Base-by-base conservation (phyloP, 306 rosid species). In the Ziziphus jujuba region DNA sequence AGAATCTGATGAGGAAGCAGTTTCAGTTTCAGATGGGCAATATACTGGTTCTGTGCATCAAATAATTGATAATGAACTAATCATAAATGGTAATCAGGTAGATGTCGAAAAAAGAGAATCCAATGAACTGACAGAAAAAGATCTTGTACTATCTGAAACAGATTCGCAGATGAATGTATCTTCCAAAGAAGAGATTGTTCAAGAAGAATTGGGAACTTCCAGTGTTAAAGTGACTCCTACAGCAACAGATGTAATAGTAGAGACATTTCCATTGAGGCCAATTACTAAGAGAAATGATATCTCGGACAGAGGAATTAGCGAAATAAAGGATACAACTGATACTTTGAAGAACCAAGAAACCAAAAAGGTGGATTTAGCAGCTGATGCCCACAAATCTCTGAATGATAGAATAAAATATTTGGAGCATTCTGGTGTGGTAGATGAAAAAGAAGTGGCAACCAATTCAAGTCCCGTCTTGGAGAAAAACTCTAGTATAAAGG, bases 191-290 rank as follows among this genome's bases (percentile, higher is more conserved):
- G 66, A 74, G 71, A 81, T 75, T 53, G 73, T 34, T 60, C 80
- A 72, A 64, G 84, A 72, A 59, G 73, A 80, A 62, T 61, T 51
- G 69, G 52, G 21, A 56, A 58, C 67, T 23, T 72, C 84, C 40
- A 23, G 48, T 34, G 45, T 76, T 43, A 73, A 72, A 71, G 77
- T 72, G 73, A 73, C 73, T 51, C 64, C 83, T 48, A 57, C 72
- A 49, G 67, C 72, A 61, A 64, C 73, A 19, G 82, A 84, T 56
- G 83, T 81, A 58, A 65, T 73, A 51, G 92, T 95, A 52, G 97
- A 91, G 85, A 87, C 92, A 70, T 88, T 88, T 67, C 95, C 99
- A 55, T 55, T 85, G 70, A 84, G 72, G 57, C 69, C 80, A n/a
- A 61, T 59, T 77, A 55, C 74, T n/a, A 54, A 66, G 63, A 66